Percentiles rank a stretch among this genome's conserved stretches.
Evolutionary conservation across 148 eudicot genomes (phyloP).

Genomic region (Arbutus unedo): DNA sequence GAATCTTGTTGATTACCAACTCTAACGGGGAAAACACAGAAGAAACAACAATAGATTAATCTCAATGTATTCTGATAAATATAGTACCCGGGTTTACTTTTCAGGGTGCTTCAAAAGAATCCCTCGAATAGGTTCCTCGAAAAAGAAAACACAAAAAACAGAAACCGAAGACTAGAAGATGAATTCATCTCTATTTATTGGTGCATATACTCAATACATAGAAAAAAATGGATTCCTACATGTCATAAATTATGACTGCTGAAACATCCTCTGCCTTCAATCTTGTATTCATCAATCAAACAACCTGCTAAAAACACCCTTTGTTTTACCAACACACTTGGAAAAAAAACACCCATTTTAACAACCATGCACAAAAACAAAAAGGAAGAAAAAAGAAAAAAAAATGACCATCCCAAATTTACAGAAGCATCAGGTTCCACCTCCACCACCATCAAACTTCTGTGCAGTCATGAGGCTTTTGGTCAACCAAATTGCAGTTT

Average conservation of each 20-base stretch:
- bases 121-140: background rate
- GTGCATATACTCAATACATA: background rate
- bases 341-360: background rate
- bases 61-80: too few species aligned
- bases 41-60: too few species aligned
- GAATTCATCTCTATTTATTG: background rate
- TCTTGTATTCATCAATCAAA: background rate
- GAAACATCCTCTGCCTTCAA: background rate
- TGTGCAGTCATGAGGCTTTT: constrained; percentile 86
- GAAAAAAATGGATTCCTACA: background rate
- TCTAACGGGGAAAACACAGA: too few species aligned
- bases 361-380: background rate
- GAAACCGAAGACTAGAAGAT: background rate
- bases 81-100: too few species aligned
- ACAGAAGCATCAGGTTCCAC: constrained; percentile 23
- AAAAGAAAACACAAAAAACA: background rate
- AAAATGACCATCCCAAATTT: constrained; percentile 1
- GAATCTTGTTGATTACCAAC: too few species aligned
- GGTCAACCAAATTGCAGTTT: constrained; percentile 96
- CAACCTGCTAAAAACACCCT: background rate
- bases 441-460: constrained; percentile 35
- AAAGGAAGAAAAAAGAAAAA: background rate
- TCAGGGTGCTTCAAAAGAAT: too few species aligned
- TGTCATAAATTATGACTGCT: background rate
- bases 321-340: background rate